Base-by-base conservation (phyloP, 2,329 filamentous ascomycete genomes). In the Fusarium pilosicola region DNA sequence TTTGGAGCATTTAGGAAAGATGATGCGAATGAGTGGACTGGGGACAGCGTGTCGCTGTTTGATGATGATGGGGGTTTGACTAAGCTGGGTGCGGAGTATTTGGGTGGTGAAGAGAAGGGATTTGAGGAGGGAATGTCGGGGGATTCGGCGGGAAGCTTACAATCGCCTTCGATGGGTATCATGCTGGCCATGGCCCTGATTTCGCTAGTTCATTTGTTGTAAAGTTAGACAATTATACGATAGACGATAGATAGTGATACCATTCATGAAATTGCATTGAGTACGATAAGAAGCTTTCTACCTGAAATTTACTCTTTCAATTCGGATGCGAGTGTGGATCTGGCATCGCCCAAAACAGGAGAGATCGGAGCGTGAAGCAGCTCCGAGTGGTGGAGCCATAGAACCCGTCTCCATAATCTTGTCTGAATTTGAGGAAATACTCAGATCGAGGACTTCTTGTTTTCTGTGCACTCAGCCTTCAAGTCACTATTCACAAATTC, bases 21-120 rank as follows among this genome's bases (percentile, higher is more conserved):
- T 30, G 79, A 83, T 46, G 81, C 82, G 12, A 84, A 84, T 48
- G 77, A 74, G 24, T 85, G 82, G 80, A 84, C 83, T 0, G 83
- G 83, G 7, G 78, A 83, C 17, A 77, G 78, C 5, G 81, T 85
- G 0, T 80, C 82, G 1, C 67, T 85, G 6, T 81, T 85, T 38
- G 76, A 84, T 28, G 71, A 76, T 15, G 68, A 83, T 4, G 83
- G 83, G 5, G 82, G 77, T 3, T 65, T 85, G 62, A 85, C 83
- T 0, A 77, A 83, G 36, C 70, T 84, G 3, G 83, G 83, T 0
- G 81, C 80, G 1, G 65, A 80, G 36, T 85, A 85, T 55, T 66
- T 85, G 6, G 83, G 83, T 9, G 83, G 83, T 12, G 71, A 83
- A 62, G 76, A 77, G 44, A 81, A 78, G 7, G 84, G 83, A 1